Evolutionary conservation across 768 basidiomycete species (phyloP), one percentile per base, ranked within the genome.

Genomic region (Dacryopinax primogenitus): DNA sequence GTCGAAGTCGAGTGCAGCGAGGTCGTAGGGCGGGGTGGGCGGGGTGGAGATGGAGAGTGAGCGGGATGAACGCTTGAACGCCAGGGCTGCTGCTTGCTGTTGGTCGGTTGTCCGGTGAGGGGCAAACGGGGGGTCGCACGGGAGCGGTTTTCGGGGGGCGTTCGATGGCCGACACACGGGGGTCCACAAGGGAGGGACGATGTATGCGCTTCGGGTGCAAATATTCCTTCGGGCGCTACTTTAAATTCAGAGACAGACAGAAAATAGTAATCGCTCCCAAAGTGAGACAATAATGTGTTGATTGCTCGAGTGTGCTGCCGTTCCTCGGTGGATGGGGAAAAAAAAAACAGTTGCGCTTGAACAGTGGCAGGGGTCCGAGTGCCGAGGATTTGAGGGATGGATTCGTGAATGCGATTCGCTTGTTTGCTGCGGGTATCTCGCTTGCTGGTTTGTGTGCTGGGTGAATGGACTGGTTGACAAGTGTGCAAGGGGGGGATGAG

Each of bases 11-110:
- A 58, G 51, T 13, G 51, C 12, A 6, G 51, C n/a, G n/a, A n/a
- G n/a, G n/a, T n/a, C 26, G 51, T 58, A 58, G 51, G 51, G 51
- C 51, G 51, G 51, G 26, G 51, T 58, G 23, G 51, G 51, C 4
- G 51, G 51, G 51, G 51, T 58, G 51, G 51, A 58, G 51, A 58
- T 58, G 51, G 51, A 58, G 26, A 58, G 26, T 11, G 51, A 58
- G 26, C 51, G 51, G 51, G 51, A 58, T 23, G 51, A 28, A 32
- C 51, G 51, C 51, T 58, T 58, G 51, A 58, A 58, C 51, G 51
- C 51, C 51, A 58, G 51, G 51, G 51, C 51, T 58, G 51, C 51
- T 23, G 37, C n/a, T 11, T 39, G 37, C 11, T n/a, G 37, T 11
- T n/a, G n/a, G n/a, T n/a, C n/a, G n/a, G n/a, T n/a, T n/a, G n/a